phyloP scores from a whole-genome alignment of 140 eudicot species.

The Erigeron philadelphicus region DNA sequence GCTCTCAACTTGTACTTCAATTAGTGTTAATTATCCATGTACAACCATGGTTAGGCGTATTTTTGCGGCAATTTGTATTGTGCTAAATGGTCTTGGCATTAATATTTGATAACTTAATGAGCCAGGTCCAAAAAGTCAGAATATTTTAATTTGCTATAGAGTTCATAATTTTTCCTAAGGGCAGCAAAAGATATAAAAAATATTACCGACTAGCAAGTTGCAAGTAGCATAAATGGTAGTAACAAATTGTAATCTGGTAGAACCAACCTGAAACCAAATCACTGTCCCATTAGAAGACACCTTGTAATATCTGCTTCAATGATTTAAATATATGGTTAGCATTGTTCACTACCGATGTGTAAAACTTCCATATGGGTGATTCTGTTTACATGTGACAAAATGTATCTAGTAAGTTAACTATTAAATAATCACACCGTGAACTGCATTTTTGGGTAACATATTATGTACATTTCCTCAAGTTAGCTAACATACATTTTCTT shows the following conservation, averaged over 20 bases:
- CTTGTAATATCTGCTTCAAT: slow-evolving; percentile 59
- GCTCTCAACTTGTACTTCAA: not conserved
- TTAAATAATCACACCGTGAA: no score
- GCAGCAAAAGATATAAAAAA: slow-evolving; percentile 1
- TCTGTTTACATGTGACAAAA: not conserved
- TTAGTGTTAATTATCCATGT: not conserved
- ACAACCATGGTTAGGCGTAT: not conserved
- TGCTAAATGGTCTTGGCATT: not conserved
- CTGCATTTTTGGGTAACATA: no score
- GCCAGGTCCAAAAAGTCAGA: not conserved
- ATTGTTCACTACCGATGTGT: not conserved
- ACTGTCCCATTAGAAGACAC: slow-evolving; percentile 65
- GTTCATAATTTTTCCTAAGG: not conserved
- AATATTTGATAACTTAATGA: not conserved
- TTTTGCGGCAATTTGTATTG: not conserved
- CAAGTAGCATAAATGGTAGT: slow-evolving; percentile 2
- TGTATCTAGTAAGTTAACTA: not conserved
- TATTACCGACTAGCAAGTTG: slow-evolving; percentile 4
- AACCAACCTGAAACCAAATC: slow-evolving; percentile 97
- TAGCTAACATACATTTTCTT: no score
- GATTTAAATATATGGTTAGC: slow-evolving; percentile 16
- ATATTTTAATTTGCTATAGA: not conserved
- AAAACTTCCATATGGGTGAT: not conserved
- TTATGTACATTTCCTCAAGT: no score
- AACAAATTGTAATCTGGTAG: slow-evolving; percentile 53